Evolutionary conservation across 1,284 basidiomycete species (phyloP).

Genomic region (Blastosporella zonata): DNA sequence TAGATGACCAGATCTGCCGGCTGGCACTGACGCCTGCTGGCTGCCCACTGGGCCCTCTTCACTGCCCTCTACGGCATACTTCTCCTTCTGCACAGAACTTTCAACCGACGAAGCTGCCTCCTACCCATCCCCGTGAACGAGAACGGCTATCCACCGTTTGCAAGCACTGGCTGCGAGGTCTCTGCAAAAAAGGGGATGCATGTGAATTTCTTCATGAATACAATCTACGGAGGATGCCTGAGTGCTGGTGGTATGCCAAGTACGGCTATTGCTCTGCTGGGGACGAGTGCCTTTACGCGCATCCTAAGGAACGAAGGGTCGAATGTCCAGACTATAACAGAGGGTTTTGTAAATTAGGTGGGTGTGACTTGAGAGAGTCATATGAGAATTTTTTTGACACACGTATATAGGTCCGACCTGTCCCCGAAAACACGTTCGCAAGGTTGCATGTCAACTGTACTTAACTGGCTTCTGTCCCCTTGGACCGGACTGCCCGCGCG

Average conservation of each 20-base stretch:
- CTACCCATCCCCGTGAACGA: slow-evolving; percentile 79
- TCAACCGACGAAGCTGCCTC: slow-evolving; percentile 77
- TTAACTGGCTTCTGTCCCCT: slow-evolving; percentile 95
- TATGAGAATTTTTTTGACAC: slow-evolving; percentile 3
- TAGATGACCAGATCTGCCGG: slow-evolving; percentile 91
- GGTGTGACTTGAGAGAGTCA: slow-evolving; percentile 23
- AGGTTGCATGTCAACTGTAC: slow-evolving; percentile 89
- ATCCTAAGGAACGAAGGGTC: slow-evolving; percentile 91
- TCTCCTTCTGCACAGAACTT: slow-evolving; percentile 85
- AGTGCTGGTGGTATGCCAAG: slow-evolving; percentile 98
- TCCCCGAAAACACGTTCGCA: slow-evolving; percentile 89
- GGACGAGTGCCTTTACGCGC: slow-evolving; percentile 97
- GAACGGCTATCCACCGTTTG: slow-evolving; percentile 93
- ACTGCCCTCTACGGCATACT: slow-evolving; percentile 91
- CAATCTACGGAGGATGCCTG: slow-evolving; percentile 97
- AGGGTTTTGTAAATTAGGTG: slow-evolving; percentile 92
- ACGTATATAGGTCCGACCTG: slow-evolving; percentile 73
- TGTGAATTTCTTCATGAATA: slow-evolving; percentile 99
- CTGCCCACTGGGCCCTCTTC: slow-evolving; percentile 83
- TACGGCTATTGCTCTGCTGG: slow-evolving; percentile 98
- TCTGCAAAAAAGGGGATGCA: slow-evolving; percentile 97
- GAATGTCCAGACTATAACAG: slow-evolving; percentile 96
- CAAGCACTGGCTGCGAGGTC: slow-evolving; percentile 97
- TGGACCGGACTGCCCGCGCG: slow-evolving; percentile 85
- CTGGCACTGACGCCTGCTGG: slow-evolving; percentile 75